Evolutionary conservation across 306 rosid genomes (phyloP).

Genomic region (Astragalus glycyphyllos): DNA sequence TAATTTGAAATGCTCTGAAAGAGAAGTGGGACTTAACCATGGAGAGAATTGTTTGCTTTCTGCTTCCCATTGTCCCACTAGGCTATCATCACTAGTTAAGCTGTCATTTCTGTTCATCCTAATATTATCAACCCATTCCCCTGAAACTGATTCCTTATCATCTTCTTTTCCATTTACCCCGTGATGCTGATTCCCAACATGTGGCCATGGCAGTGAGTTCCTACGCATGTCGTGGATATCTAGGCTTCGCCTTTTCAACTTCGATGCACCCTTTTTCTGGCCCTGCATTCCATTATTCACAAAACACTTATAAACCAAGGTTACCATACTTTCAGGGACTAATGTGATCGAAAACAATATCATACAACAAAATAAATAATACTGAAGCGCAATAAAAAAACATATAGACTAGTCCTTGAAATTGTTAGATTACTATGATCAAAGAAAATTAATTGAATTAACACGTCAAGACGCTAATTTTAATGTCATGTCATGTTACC

Average conservation of each 20-base stretch:
- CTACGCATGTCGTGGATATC: constrained; percentile 69
- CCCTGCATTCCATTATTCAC: constrained; percentile 43
- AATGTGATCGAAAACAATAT: too few relatives aligned
- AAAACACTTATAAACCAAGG: constrained; percentile 18
- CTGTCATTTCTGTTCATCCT: constrained; percentile 58
- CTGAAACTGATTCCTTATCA: constrained; percentile 63
- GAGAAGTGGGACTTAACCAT: constrained; percentile 49
- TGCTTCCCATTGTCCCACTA: constrained; percentile 67
- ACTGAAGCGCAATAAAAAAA: too few relatives aligned
- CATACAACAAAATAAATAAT: too few relatives aligned
- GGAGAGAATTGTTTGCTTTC: constrained; percentile 58
- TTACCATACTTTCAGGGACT: not conserved
- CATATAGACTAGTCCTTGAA: too few relatives aligned
- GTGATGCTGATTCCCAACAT: not conserved
- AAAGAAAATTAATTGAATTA: too few relatives aligned
- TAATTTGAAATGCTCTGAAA: constrained; percentile 55
- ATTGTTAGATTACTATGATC: too few relatives aligned
- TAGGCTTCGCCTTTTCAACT: constrained; percentile 70
- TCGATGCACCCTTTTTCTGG: constrained; percentile 44
- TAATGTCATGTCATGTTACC: constrained; percentile 45
- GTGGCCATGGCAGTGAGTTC: constrained; percentile 61
- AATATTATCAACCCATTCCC: constrained; percentile 67
- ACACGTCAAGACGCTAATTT: too few relatives aligned
- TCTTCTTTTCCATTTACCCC: constrained; percentile 52
- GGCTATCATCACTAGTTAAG: constrained; percentile 59